phyloP scores from a whole-genome alignment of 768 basidiomycete genomes.

The Lentinula boryana region DNA sequence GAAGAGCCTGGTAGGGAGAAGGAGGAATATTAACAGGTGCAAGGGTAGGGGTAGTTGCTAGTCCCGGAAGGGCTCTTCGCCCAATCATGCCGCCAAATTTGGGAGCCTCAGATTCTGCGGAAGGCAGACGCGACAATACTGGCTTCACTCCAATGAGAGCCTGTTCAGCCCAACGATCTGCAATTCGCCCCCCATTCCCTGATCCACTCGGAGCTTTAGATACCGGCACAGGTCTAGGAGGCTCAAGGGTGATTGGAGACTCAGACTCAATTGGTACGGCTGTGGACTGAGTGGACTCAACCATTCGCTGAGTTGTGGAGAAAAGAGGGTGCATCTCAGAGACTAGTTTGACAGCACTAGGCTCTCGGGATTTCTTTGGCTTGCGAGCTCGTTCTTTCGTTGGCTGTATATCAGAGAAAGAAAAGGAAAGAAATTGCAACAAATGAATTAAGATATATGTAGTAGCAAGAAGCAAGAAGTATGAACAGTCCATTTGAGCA shows the following conservation, averaged over 20 bases:
- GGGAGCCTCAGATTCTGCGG: conserved; percentile 9
- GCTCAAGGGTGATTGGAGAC: neutral
- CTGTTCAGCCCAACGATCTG: conserved; percentile 26
- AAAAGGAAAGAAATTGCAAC: conserved; percentile 14
- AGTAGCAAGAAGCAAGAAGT: conserved; percentile 13
- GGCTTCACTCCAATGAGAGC: conserved; percentile 26
- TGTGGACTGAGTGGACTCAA: neutral
- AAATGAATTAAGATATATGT: conserved; percentile 16
- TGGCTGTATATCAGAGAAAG: conserved; percentile 39
- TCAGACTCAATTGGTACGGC: neutral
- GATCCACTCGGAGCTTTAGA: neutral
- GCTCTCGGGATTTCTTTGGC: conserved; percentile 44
- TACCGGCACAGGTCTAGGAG: neutral
- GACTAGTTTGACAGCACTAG: neutral
- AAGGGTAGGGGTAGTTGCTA: conserved; percentile 14
- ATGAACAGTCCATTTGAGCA: conserved; percentile 30
- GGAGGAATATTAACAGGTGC: neutral
- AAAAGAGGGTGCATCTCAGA: neutral
- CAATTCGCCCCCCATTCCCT: conserved; percentile 14
- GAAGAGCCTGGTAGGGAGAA: neutral
- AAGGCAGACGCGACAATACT: conserved; percentile 2
- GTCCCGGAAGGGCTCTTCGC: conserved; percentile 37
- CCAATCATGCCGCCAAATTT: conserved; percentile 24
- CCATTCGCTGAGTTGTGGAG: neutral
- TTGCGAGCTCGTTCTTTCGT: conserved; percentile 71